Base-by-base conservation (phyloP, 306 rosid genomes). In the Ammopiptanthus mongolicus region DNA sequence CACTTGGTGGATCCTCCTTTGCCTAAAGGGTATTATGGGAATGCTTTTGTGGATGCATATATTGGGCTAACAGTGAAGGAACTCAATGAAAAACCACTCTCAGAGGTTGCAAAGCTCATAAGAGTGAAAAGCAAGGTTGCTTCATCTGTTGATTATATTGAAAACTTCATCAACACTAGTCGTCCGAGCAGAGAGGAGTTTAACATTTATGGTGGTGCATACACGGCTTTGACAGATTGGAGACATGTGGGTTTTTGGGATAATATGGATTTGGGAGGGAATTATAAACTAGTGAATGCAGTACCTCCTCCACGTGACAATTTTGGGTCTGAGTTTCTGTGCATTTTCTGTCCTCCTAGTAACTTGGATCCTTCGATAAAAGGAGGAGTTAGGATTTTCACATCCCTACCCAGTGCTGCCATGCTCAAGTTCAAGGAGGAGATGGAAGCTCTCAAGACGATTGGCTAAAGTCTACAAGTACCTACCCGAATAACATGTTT, bases 1-100 rank as follows among this genome's bases (percentile, higher is more conserved):
- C 70, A 81, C 44, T 17, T 74, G 62, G 62, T 74, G 62, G 62
- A 71, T 74, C 56, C 69, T 15, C 71, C 85, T 14, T 44, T 81
- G 76, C 83, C 83, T 1, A 65, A 74, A 11, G 88, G 88, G 70
- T 84, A 78, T 65, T 84, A 84, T 58, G 88, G 88, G 5, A 84
- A 84, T 41, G 76, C 83, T 4, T 13, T 74, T 42, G 64, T 57
- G 7, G 47, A 66, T 17, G 28, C 69, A 9, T 0, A 34, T 0
- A 57, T 65, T 3, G 64, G 56, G 39, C 15, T 84, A 9, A 56
- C 56, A 3, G 83, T 80, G 29, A 82, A 22, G 47, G 88, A 84
- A 0, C 83, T 84, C 9, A 41, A 55, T 6, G 82, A 79, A 42
- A 19, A 0, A 9, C 84, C 82, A 11, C 76, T 79, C 4, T 70